phyloP scores from a whole-genome alignment of 1,139 yeast genomes.

The Groenewaldozyma auringiensis region DNA sequence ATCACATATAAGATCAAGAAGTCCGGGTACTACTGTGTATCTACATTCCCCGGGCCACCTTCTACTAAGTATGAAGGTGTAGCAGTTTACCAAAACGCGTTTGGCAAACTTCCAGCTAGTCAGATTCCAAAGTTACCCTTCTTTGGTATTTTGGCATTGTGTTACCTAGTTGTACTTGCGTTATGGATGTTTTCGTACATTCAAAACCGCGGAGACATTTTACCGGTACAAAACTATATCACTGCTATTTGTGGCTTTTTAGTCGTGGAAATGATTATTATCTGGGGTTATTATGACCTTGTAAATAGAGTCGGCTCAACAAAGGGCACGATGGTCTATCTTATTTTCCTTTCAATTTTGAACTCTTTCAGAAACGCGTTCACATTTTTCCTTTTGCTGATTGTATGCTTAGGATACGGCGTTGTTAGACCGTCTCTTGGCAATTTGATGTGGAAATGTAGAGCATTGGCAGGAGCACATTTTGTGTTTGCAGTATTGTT shows the following conservation, averaged over 20 bases:
- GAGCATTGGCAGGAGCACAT: constrained; percentile 65
- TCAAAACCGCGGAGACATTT: constrained; percentile 77
- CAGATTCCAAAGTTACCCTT: constrained; percentile 88
- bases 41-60: constrained; percentile 45
- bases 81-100: constrained; percentile 82
- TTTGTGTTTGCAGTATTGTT: constrained; percentile 62
- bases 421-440: constrained; percentile 80
- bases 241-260: constrained; percentile 78
- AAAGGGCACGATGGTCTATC: constrained; percentile 63
- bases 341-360: constrained; percentile 68
- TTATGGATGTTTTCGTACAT: constrained; percentile 80
- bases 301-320: constrained; percentile 56
- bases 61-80: constrained; percentile 49
- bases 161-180: constrained; percentile 73
- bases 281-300: constrained; percentile 88
- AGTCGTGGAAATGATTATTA: constrained; percentile 75
- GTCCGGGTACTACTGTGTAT: constrained; percentile 90
- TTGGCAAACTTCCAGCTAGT: constrained; percentile 79
- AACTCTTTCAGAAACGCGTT: constrained; percentile 79
- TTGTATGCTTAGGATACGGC: constrained; percentile 89
- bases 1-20: constrained; percentile 55
- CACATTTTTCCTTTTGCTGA: constrained; percentile 76
- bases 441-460: constrained; percentile 69
- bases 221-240: constrained; percentile 86
- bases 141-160: constrained; percentile 77